Evolutionary conservation across 1,284 basidiomycete genomes (phyloP).

Genomic region (Malassezia sp.): DNA sequence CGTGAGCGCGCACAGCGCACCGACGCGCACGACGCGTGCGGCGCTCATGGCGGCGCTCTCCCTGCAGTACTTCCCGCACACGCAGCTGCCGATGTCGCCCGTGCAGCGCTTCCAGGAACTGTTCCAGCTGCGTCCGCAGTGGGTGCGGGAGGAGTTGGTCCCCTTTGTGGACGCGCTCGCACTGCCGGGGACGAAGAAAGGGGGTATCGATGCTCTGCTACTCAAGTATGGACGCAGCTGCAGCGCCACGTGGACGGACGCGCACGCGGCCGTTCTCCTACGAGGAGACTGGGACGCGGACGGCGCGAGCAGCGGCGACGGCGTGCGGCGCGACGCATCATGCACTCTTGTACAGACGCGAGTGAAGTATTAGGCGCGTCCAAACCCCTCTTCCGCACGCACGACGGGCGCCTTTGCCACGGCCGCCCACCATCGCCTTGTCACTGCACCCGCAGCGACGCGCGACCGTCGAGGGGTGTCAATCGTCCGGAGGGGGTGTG

Average conservation of each 20-base stretch:
- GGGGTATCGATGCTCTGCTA: conserved; percentile 24
- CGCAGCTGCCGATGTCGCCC: conserved; percentile 32
- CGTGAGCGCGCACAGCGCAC: conserved; percentile 5
- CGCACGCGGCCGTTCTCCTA: conserved; percentile 11
- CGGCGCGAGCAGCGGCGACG: not conserved
- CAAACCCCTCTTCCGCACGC: too few relatives aligned
- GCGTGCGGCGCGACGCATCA: not conserved
- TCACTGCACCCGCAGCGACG: too few relatives aligned
- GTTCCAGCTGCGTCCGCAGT: conserved; percentile 32
- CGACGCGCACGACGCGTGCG: conserved; percentile 1
- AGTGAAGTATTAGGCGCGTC: conserved; percentile 13
- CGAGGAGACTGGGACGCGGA: not conserved
- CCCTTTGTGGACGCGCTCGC: conserved; percentile 45
- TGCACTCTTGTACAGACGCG: conserved; percentile 15
- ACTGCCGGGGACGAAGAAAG: conserved; percentile 4
- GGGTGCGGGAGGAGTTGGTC: conserved; percentile 37
- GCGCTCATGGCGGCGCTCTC: conserved; percentile 12
- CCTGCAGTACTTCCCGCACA: conserved; percentile 36
- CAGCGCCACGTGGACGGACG: conserved; percentile 5
- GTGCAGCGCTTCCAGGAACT: conserved; percentile 40
- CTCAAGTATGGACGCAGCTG: conserved; percentile 20
- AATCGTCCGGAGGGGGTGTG: too few relatives aligned
- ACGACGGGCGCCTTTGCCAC: too few relatives aligned
- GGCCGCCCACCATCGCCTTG: too few relatives aligned
- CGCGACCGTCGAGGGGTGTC: too few relatives aligned